Evolutionary conservation across 1,284 basidiomycete species (phyloP).

Genomic region (Phlebopus sp.): DNA sequence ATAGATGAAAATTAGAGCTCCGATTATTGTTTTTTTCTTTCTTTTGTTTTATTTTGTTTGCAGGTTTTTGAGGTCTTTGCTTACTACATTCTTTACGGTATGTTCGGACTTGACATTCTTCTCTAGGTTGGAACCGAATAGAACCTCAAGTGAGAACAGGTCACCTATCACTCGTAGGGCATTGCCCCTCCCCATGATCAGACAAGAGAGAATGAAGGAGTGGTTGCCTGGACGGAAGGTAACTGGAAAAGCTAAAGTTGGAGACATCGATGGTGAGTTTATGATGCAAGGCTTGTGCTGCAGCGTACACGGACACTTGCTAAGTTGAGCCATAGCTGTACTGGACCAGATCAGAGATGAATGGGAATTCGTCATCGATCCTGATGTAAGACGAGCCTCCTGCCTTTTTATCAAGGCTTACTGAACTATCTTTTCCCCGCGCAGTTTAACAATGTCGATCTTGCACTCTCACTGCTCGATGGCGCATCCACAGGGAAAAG

Average conservation of each 20-base stretch:
- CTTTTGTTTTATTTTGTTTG: too few relatives aligned
- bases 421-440: constrained; percentile 2
- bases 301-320: constrained; percentile 2
- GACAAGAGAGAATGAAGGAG: constrained; percentile 65
- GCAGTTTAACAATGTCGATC: constrained; percentile 89
- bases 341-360: constrained; percentile 83
- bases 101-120: too few relatives aligned
- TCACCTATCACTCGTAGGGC: too few relatives aligned
- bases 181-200: too few relatives aligned
- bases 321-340: constrained; percentile 51
- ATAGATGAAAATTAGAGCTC: too few relatives aligned
- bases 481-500: constrained; percentile 67
- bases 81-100: too few relatives aligned
- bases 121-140: too few relatives aligned
- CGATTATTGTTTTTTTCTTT: too few relatives aligned
- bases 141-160: too few relatives aligned
- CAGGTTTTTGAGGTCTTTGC: too few relatives aligned
- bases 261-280: constrained; percentile 73
- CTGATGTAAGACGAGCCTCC: constrained; percentile 57
- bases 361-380: constrained; percentile 86
- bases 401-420: constrained; percentile 1
- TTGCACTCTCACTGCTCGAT: constrained; percentile 84
- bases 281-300: not conserved
- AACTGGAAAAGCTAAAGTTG: constrained; percentile 54
- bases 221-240: constrained; percentile 56